Base-by-base conservation (phyloP, 2,329 filamentous ascomycete genomes). In the Paecilomyces dactylethromorphus region DNA sequence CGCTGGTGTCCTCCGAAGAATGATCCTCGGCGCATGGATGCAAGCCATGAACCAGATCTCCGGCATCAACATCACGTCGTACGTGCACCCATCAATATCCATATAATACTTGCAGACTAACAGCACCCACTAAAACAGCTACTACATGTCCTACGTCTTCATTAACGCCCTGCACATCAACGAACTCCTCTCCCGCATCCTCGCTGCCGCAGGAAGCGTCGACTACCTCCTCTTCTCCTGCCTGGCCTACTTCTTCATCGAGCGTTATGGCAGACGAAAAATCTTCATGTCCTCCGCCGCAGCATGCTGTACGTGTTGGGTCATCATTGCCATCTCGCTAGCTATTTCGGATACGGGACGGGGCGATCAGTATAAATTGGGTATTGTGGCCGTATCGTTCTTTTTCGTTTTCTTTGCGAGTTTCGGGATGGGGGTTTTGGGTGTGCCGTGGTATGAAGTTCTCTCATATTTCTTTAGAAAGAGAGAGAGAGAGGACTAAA, bases 241-340 rank as follows among this genome's bases (percentile, higher is more conserved):
- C 57, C 65, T 71, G 59, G 76, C 66, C 52, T 80, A 71, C 67
- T 78, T 80, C 56, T 71, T 80, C 3, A 78, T 82, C 59, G 80
- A 82, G 58, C 69, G 77, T 5, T 80, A 74, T 59, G 80, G 80
- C 2, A 73, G 80, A 10, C 73, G 80, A 10, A 77, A 74, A 55
- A 71, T 81, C 53, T 79, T 82, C 78, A 80, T 82, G 71, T 66
- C 66, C 18, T 78, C 75, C 5, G 76, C 79, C n/a, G 70, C 72
- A 6, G 81, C 77, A 10, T 81, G 79, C 59, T 78, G 75, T 1
- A 73, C 78, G 12, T 83, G 79, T 63, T 82, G 78, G 71, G 71
- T 79, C 18, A 65, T 80, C 8, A 82, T 82, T 55, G 75, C 78
- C 0, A 78, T 79, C 18, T 69, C 77, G 0, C 70, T 79, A 5